These are phyloP conservation scores for Mucor racemosus DNA, from an alignment of 371 early-diverging fungal genomes.

Conservation along the genomic window DNA sequence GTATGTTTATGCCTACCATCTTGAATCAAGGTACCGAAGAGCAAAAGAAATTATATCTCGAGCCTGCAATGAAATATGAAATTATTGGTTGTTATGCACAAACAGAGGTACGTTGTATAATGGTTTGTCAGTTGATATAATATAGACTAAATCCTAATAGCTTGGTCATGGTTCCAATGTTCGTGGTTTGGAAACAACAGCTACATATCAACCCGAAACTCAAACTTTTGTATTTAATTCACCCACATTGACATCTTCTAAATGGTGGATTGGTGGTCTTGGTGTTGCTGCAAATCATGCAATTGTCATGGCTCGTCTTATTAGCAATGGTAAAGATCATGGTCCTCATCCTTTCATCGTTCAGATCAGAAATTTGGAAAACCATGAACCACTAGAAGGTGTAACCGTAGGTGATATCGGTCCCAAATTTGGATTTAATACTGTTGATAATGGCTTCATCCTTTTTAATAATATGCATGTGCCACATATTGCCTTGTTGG, in stretches of 20 bases:
- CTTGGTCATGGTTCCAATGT: constrained; percentile 82
- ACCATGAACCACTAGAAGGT: constrained; percentile 70
- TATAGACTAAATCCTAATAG: constrained; percentile 23
- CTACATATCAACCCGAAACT: constrained; percentile 73
- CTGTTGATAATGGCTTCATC: constrained; percentile 87
- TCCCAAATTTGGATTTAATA: constrained; percentile 79
- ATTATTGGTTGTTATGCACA: constrained; percentile 84
- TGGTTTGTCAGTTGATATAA: too few species aligned
- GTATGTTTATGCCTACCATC: constrained; percentile 77
- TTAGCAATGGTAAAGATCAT: constrained; percentile 68
- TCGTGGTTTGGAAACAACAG: constrained; percentile 86
- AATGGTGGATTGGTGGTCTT: constrained; percentile 93
- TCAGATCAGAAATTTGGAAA: constrained; percentile 69
- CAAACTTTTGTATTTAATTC: constrained; percentile 78
- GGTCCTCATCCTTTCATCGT: constrained; percentile 83
- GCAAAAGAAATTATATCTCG: constrained; percentile 64
- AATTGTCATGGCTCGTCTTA: constrained; percentile 79
- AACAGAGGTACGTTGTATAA: constrained; percentile 54
- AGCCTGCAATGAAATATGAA: constrained; percentile 64
- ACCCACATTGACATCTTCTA: constrained; percentile 75
- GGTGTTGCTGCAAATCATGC: constrained; percentile 83
- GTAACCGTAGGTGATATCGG: constrained; percentile 83
- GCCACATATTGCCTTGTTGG: constrained; percentile 75
- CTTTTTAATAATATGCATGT: constrained; percentile 73
- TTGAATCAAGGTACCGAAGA: constrained; percentile 71